Conservation (phyloP, 768 basidiomycete genomes). For the Lactarius hengduanensis region DNA sequence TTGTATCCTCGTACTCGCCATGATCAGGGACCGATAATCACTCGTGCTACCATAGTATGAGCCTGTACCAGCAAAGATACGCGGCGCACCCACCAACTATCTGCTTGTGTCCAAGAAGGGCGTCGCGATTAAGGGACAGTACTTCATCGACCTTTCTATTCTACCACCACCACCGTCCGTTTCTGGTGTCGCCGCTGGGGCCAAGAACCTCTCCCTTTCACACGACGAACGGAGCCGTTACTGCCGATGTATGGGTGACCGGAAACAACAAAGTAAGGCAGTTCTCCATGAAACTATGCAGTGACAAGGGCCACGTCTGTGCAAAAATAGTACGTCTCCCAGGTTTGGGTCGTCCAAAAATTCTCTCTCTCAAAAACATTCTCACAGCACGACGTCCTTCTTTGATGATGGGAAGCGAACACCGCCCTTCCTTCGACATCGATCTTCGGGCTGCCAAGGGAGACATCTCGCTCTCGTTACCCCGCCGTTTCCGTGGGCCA, state of each 20-base stretch:
- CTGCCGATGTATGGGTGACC: slow-evolving; percentile 9
- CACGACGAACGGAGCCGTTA: slow-evolving; percentile 11
- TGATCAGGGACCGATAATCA: neutral
- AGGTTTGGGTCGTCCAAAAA: too few relatives aligned
- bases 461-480: slow-evolving; percentile 8
- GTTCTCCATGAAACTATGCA: neutral
- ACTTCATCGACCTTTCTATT: slow-evolving; percentile 14
- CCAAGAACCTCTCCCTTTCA: slow-evolving; percentile 11
- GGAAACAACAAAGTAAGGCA: neutral
- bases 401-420: neutral
- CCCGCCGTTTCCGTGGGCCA: slow-evolving; percentile 9
- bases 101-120: neutral
- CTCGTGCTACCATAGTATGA: neutral
- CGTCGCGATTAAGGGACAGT: neutral
- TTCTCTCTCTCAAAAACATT: neutral
- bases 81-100: neutral
- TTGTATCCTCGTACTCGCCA: neutral
- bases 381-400: neutral
- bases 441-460: neutral
- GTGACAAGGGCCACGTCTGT: neutral
- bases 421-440: slow-evolving; percentile 8
- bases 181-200: neutral
- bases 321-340: slow-evolving; percentile 10
- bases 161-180: neutral
- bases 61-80: neutral